Conservation (phyloP, 495 filamentous ascomycete genomes). For the Eremomyces bilateralis region DNA sequence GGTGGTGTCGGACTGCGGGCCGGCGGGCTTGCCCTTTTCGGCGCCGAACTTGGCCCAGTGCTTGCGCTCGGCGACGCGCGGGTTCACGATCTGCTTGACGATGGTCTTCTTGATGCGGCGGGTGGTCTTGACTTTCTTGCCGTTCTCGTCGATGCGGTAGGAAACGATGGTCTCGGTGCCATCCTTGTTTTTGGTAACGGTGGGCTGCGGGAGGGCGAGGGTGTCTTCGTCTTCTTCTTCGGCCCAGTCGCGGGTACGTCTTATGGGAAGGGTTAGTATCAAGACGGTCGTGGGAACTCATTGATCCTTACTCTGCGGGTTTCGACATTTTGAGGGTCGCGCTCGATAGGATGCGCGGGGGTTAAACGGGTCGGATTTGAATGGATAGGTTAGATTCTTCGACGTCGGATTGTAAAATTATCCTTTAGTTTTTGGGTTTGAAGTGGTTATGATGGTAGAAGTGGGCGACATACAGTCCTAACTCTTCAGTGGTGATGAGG, state of each 20-base stretch:
- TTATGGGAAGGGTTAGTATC: too few relatives aligned
- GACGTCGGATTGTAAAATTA: too few relatives aligned
- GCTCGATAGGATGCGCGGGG: too few relatives aligned
- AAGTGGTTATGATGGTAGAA: too few relatives aligned
- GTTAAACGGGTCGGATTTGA: too few relatives aligned
- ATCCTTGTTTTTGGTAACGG: slow-evolving; percentile 86
- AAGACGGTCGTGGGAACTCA: slow-evolving; percentile 1
- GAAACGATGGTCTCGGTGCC: slow-evolving; percentile 88
- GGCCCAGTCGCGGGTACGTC: slow-evolving; percentile 65
- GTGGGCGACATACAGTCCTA: too few relatives aligned
- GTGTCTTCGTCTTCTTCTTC: slow-evolving; percentile 83
- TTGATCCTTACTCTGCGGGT: slow-evolving; percentile 8
- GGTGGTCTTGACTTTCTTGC: slow-evolving; percentile 89
- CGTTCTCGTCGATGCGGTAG: slow-evolving; percentile 76
- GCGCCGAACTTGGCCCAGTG: slow-evolving; percentile 81
- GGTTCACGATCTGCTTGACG: slow-evolving; percentile 81
- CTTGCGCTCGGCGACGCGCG: slow-evolving; percentile 82
- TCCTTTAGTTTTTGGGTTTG: too few relatives aligned
- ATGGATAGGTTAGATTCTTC: too few relatives aligned
- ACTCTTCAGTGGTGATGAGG: too few relatives aligned
- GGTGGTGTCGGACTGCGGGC: slow-evolving; percentile 66
- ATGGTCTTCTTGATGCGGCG: slow-evolving; percentile 80
- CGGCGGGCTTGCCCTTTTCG: slow-evolving; percentile 47
- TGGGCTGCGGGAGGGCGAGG: slow-evolving; percentile 60
- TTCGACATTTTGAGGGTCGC: slow-evolving; percentile 8